Conservation (phyloP, 2,329 filamentous ascomycete species). For the Metarhizium anisopliae region DNA sequence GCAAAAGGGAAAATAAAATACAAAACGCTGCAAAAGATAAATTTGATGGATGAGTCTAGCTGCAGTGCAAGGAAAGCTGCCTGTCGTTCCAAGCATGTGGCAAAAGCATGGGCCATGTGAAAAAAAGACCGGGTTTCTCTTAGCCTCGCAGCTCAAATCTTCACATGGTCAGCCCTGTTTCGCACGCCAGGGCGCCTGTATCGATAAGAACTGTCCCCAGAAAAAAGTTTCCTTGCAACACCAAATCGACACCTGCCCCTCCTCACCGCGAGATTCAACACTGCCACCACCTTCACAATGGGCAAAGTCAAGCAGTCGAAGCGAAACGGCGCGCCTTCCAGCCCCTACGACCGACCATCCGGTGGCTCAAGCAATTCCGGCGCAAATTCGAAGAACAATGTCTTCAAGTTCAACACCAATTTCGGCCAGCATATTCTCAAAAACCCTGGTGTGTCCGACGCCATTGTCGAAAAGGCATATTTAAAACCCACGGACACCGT, state of each 20-base stretch:
- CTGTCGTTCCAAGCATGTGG: neutral
- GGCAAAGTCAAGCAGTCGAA: conserved; percentile 44
- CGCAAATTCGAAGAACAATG: conserved; percentile 53
- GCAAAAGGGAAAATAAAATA: neutral
- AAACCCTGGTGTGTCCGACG: conserved; percentile 75
- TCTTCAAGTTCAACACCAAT: conserved; percentile 96
- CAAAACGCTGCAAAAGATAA: neutral
- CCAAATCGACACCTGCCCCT: neutral
- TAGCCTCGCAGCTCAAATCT: neutral
- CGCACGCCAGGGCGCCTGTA: conserved; percentile 6
- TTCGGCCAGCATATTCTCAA: conserved; percentile 86
- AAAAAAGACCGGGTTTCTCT: neutral
- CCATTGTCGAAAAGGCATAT: conserved; percentile 63
- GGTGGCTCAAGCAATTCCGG: conserved; percentile 8
- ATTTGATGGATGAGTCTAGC: neutral
- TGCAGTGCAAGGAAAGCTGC: neutral
- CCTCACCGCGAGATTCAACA: neutral
- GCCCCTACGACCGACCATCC: conserved; percentile 32
- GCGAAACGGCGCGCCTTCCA: conserved; percentile 37
- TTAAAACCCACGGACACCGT: conserved; percentile 87
- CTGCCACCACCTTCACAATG: conserved; percentile 27
- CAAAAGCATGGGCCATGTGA: neutral
- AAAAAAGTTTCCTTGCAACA: conserved; percentile 5
- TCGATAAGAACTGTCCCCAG: conserved; percentile 12
- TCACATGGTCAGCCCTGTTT: neutral